Percentiles rank a stretch among this genome's conserved stretches.
Evolutionary conservation across 176 grass and related monocot genomes (phyloP).

Genomic region (Oryza punctata): DNA sequence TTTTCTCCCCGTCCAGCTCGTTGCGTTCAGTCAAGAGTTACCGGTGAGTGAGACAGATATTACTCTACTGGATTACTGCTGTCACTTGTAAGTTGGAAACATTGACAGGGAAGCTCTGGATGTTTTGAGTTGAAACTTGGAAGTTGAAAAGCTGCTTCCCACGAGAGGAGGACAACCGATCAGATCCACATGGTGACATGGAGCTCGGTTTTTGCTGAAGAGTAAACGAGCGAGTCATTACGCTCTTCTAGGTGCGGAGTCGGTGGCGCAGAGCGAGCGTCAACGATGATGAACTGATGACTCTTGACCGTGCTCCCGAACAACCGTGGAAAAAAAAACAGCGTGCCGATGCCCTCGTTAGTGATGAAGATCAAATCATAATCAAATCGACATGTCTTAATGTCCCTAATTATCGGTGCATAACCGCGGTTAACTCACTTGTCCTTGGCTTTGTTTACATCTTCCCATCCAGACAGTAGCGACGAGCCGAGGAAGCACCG

Average conservation of each 20-base stretch:
- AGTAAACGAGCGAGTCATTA: not conserved
- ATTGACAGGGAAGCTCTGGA: not conserved
- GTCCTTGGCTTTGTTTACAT: not conserved
- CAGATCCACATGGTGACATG: not conserved
- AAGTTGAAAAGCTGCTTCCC: not conserved
- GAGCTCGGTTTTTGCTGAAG: not conserved
- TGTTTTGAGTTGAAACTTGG: not conserved
- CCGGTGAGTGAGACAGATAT: too few relatives aligned
- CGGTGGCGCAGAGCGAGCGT: not conserved
- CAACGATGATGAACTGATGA: not conserved
- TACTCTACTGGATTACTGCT: too few relatives aligned
- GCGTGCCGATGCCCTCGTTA: not conserved
- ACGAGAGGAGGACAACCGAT: too few relatives aligned
- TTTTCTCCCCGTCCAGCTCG: not conserved
- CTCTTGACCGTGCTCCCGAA: not conserved
- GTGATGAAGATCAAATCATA: not conserved
- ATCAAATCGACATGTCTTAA: not conserved
- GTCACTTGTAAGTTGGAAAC: not conserved
- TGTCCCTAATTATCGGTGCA: not conserved
- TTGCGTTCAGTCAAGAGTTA: not conserved
- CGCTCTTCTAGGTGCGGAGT: constrained; percentile 13
- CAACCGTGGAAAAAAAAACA: not conserved
- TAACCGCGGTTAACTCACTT: not conserved
- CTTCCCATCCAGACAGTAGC: not conserved
- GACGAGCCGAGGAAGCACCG: not conserved